A percentile compares a stretch with the other conserved stretches of the same genome.
Evolutionary conservation across 805 yeast genomes (phyloP).

Genomic region (Metschnikowia proteae): DNA sequence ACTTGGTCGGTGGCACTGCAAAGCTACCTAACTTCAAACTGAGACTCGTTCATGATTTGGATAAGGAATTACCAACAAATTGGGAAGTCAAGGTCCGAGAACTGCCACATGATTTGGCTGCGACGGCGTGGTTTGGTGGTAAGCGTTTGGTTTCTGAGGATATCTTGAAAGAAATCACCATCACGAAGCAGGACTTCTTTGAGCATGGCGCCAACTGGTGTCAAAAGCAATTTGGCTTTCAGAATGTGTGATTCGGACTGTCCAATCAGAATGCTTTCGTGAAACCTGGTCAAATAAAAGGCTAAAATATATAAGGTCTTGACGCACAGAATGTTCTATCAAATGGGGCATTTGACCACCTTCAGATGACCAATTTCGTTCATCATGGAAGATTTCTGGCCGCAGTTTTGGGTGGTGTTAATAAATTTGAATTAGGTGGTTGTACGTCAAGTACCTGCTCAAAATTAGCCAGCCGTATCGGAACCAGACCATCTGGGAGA

Average conservation of each 20-base stretch:
- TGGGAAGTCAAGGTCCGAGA: constrained; percentile 55
- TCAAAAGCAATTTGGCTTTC: constrained; percentile 48
- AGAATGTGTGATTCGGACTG: constrained; percentile 14
- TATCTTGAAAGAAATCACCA: constrained; percentile 48
- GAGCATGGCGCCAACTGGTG: constrained; percentile 76
- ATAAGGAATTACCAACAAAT: constrained; percentile 65
- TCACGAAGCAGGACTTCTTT: constrained; percentile 74
- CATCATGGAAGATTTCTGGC: too few relatives aligned
- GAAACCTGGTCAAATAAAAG: not conserved
- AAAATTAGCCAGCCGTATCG: constrained; percentile 81
- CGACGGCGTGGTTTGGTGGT: constrained; percentile 39
- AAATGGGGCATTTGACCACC: too few relatives aligned
- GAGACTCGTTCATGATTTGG: constrained; percentile 59
- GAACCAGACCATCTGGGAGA: constrained; percentile 93
- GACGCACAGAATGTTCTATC: too few relatives aligned
- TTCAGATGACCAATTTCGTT: too few relatives aligned
- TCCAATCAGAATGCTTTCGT: too few relatives aligned
- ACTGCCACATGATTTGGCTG: constrained; percentile 26
- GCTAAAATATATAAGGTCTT: too few relatives aligned
- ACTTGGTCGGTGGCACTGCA: constrained; percentile 79
- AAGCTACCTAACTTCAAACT: constrained; percentile 63
- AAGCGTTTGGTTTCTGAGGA: constrained; percentile 32
- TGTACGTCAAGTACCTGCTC: constrained; percentile 73
- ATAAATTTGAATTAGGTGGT: constrained; percentile 49
- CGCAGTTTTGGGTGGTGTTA: not conserved